phyloP scores from a whole-genome alignment of 441 rosid species.

The Jatropha multifida region DNA sequence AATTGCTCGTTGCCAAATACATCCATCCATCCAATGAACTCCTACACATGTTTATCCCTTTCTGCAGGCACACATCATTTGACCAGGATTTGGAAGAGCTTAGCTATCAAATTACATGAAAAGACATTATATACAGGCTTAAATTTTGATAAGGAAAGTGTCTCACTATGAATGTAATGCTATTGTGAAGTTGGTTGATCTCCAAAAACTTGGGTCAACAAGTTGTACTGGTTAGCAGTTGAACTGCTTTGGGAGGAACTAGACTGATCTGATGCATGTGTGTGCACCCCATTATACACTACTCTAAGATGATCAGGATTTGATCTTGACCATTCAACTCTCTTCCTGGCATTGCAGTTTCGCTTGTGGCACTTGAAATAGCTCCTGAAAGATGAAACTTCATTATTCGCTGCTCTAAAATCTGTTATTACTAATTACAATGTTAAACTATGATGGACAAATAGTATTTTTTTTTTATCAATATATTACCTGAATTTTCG shows the following conservation, averaged over 20 bases:
- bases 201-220: slow-evolving; percentile 32
- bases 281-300: slow-evolving; percentile 35
- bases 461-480: neutral
- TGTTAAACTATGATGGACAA: neutral
- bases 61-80: too few relatives aligned
- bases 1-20: too few relatives aligned
- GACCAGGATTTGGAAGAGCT: too few relatives aligned
- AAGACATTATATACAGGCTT: too few relatives aligned
- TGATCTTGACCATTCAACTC: slow-evolving; percentile 32
- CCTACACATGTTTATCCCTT: too few relatives aligned
- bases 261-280: slow-evolving; percentile 8
- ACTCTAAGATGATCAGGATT: slow-evolving; percentile 26
- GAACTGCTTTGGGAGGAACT: neutral
- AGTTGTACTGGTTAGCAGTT: slow-evolving; percentile 28
- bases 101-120: too few relatives aligned
- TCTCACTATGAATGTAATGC: too few relatives aligned
- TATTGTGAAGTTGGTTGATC: slow-evolving; percentile 12
- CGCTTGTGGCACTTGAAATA: slow-evolving; percentile 37
- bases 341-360: slow-evolving; percentile 34
- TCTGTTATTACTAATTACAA: neutral
- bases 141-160: too few relatives aligned
- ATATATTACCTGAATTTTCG: slow-evolving; percentile 33
- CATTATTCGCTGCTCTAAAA: too few relatives aligned
- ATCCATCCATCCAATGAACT: too few relatives aligned
- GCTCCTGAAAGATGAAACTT: slow-evolving; percentile 23